Evolutionary conservation across 352 stramenopile species (phyloP), one percentile per base, ranked within the genome.

Genomic region (Lagenidium giganteum): DNA sequence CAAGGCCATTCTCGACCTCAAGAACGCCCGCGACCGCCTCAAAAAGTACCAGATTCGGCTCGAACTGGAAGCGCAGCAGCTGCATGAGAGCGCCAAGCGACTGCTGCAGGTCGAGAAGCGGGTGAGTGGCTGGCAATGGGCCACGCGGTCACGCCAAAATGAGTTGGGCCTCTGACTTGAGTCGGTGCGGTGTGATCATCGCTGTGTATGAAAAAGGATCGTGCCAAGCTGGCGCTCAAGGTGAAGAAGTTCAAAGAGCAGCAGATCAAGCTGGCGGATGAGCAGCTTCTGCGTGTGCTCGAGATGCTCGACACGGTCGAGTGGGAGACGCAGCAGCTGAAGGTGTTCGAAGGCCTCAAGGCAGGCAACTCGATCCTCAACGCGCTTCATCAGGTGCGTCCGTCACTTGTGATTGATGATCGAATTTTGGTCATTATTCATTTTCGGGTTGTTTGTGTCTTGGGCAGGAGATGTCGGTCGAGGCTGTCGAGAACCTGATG

Each of bases 191-290:
- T 1, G 11, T 31, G 12, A 17, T 43, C 32, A 38, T 25, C 16
- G 32, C 12, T 47, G 26, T 25, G 42, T 14, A 41, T 46, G 23
- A 28, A 41, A 17, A 51, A 93, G 76, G 82, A 93, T 38, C 77
- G 80, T 13, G 84, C 84, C 4, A 94, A 91, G 51, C 57, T 94
- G 17, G 83, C 77, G 57, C 62, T 95, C 25, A 88, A 93, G 51
- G 63, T 95, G 23, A 93, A 89, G 42, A 95, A 95, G 61, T 94
- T 89, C 54, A 93, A 93, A 44, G 77, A 93, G 51, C 74, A 84
- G 47, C 83, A 95, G 58, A 92, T 95, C 57, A 66, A 81, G 18
- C 74, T 95, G 43, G 81, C 83, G 8, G 80, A 93, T 49, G 72
- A 81, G 28, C 83, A 95, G 46, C 54, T 95, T 50, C 68, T 95